Evolutionary conservation across 179 eudicot genomes (phyloP).

Genomic region (Pouteria campechiana): DNA sequence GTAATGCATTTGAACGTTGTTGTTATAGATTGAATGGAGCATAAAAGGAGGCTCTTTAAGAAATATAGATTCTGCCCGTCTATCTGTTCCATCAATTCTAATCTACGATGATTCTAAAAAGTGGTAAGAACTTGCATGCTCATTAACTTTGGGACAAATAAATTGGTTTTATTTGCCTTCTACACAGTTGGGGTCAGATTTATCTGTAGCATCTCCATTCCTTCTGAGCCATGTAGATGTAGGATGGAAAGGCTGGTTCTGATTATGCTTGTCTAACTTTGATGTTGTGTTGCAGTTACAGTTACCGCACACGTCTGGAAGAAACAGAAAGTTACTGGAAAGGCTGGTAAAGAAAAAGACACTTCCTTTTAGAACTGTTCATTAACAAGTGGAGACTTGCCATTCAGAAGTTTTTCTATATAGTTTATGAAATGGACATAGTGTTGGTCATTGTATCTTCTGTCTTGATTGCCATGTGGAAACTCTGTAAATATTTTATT

Average conservation of each 20-base stretch:
- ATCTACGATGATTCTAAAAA: conserved; percentile 61
- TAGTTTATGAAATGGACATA: too few relatives aligned
- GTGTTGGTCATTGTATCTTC: too few relatives aligned
- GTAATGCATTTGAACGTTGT: too few relatives aligned
- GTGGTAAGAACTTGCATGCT: conserved; percentile 36
- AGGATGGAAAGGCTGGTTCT: not conserved
- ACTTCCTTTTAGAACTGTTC: too few relatives aligned
- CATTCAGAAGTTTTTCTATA: too few relatives aligned
- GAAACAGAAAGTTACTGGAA: conserved; percentile 89
- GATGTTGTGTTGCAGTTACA: conserved; percentile 45
- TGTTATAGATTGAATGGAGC: conserved; percentile 95
- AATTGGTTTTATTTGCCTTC: not conserved
- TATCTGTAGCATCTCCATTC: not conserved
- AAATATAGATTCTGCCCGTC: conserved; percentile 79
- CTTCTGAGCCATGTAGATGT: not conserved
- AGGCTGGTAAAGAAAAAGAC: conserved; percentile 82
- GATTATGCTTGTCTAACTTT: not conserved
- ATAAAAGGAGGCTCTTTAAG: conserved; percentile 77
- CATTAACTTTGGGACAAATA: not conserved
- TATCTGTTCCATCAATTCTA: conserved; percentile 80
- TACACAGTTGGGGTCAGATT: not conserved
- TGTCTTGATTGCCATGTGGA: too few relatives aligned
- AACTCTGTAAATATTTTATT: too few relatives aligned
- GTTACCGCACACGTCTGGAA: conserved; percentile 63
- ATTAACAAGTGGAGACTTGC: too few relatives aligned